Evolutionary conservation across 1,139 yeast genomes (phyloP), one percentile per base, ranked within the genome.

Genomic region (Candida frijolesensis): DNA sequence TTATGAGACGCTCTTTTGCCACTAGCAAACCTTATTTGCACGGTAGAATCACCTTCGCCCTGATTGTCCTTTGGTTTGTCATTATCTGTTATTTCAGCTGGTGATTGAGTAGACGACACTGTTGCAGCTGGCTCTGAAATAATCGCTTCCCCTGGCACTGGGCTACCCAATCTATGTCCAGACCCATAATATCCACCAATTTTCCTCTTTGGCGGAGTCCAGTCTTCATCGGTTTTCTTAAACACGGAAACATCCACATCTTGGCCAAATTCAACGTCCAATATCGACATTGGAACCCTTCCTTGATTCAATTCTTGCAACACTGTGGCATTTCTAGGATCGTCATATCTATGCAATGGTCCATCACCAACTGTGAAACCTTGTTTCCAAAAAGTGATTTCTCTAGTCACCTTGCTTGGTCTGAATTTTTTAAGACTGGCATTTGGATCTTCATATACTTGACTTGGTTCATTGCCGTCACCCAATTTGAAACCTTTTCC

Each of bases 281-380:
- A 75, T 48, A 94, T 71, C 30, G 87, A 79, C 58, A 92, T 72
- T n/a, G 99, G 99, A 0, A 97, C 99, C 55, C 96, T 80, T 4
- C 99, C 99, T 52, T 85, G 82, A 62, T 89, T 88, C 67, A 94
- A 79, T 58, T 92, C 96, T 57, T 84, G 80, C 59, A 95, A 74
- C 56, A 89, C 87, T 46, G 78, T 80, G 47, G 85, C 84, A 64
- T 94, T 94, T 22, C 80, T 83, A 7, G 97, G 97, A 66, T 94
- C 98, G 61, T 94, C 97, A 64, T 91, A 94, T 52, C 96, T 77
- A 67, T 82, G 86, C 53, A 94, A 76, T 18, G 83, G 83, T 1
- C 98, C 97, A 47, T 90, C 96, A 18, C 94, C 98, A 30, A 94
- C 92, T 50, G 91, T 89, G 70, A 95, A 94, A 2, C 99, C 99